Base-by-base conservation (phyloP, 2,329 filamentous ascomycete species). In the Cadophora luteo-olivacea region DNA sequence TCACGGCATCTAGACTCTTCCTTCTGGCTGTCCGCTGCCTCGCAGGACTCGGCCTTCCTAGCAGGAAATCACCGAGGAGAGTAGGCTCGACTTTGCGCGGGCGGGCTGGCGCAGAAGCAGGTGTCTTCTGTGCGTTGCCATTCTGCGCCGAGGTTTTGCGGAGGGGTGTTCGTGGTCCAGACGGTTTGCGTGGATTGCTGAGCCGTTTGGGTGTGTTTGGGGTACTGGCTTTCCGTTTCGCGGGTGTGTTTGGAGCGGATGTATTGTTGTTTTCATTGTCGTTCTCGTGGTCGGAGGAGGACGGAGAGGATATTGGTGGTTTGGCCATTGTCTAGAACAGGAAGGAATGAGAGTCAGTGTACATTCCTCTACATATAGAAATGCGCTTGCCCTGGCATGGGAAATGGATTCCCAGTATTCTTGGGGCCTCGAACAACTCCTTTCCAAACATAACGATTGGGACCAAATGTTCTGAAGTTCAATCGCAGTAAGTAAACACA, bases 1-100 rank as follows among this genome's bases (percentile, higher is more conserved):
- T 85, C 75, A 88, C 82, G 69, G 78, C 80, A 79, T 91, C 85
- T 73, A 88, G 79, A 74, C 85, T 87, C 79, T 86, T 86, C 73
- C 88, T 83, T 71, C 86, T 82, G 61, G 83, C 32, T 29, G 38
- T 65, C 55, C 45, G 81, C 14, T 82, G 82, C 33, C 88, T 84
- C n/a, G 84, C 84, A 2, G 87, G 83, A 11, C 86, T 84, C 1
- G 84, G 87, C 24, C 86, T 82, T 16, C 87, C 87, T 29, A 86
- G 79, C 49, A 89, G 80, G 75, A 89, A 89, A 76, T 89, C 87
- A 41, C 80, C 80, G 9, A 89, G 80, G 4, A 89, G 79, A 1
- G 84, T 87, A 14, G 83, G 82, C 65, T 84, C 81, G 11, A 70
- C 33, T 69, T 73, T 77, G 64, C 68, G 72, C 41, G 72, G 58